phyloP scores from a whole-genome alignment of 441 rosid genomes.

The Erodium moschatum region DNA sequence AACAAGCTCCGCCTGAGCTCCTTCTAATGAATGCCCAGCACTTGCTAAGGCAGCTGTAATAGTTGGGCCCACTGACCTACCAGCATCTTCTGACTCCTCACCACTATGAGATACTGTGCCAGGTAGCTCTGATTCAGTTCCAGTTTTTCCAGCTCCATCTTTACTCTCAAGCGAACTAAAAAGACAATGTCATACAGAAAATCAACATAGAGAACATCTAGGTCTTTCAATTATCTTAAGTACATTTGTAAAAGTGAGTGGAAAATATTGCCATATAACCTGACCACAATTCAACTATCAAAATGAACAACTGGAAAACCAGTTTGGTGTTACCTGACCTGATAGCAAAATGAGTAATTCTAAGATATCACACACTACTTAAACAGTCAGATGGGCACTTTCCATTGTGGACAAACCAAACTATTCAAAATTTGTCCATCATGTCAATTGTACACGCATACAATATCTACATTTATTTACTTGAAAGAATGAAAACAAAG shows the following conservation, averaged over 20 bases:
- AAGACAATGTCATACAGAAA: slow-evolving; percentile 10
- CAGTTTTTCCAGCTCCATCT: slow-evolving; percentile 41
- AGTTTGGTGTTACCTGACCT: background rate
- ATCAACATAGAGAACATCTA: slow-evolving; percentile 9
- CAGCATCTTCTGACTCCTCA: slow-evolving; percentile 35
- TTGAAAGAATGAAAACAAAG: background rate
- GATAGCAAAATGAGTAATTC: background rate
- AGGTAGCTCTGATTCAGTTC: slow-evolving; percentile 34
- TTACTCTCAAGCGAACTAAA: slow-evolving; percentile 56
- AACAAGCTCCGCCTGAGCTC: slow-evolving; percentile 75
- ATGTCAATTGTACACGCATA: background rate
- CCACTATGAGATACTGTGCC: slow-evolving; percentile 26
- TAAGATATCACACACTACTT: background rate
- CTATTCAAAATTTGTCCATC: background rate
- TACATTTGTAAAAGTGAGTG: background rate
- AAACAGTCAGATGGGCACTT: background rate
- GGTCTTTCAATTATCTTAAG: background rate
- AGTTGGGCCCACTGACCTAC: slow-evolving; percentile 34
- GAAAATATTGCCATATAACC: slow-evolving; percentile 4
- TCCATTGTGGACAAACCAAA: background rate
- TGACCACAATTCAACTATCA: background rate
- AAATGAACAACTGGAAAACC: background rate
- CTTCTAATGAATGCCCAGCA: slow-evolving; percentile 83
- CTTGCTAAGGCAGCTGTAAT: slow-evolving; percentile 61
- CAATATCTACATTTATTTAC: background rate